Conservation (phyloP, 192 early-diverging fungal genomes). For the Entomortierella chlamydospora region DNA sequence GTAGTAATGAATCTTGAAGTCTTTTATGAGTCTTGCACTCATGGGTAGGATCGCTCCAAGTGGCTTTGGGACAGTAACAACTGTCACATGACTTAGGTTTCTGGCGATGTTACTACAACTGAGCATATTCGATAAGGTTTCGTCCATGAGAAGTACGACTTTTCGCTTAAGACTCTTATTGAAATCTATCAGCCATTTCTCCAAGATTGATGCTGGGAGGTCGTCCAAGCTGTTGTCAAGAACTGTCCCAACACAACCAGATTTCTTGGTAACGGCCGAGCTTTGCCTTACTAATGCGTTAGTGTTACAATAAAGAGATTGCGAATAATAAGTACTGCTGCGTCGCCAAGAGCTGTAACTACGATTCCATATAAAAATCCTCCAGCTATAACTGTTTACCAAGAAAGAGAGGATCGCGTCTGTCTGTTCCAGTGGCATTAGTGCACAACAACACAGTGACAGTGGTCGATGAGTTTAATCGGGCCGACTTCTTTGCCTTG, state of each 20-base stretch:
- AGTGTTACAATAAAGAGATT: not conserved
- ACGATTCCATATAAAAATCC: not conserved
- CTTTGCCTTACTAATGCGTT: not conserved
- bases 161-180: not conserved
- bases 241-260: not conserved
- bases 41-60: not conserved
- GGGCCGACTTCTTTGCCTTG: not conserved
- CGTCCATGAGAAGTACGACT: not conserved
- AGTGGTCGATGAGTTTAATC: not conserved
- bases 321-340: too few species aligned
- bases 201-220: not conserved
- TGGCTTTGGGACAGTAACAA: not conserved
- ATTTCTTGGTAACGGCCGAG: not conserved
- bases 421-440: not conserved
- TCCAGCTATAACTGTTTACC: not conserved
- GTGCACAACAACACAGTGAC: not conserved
- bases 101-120: not conserved
- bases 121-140: not conserved
- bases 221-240: not conserved
- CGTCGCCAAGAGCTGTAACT: too few species aligned
- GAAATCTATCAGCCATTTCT: not conserved
- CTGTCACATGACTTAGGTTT: not conserved
- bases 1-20: not conserved
- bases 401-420: not conserved
- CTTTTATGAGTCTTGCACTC: not conserved